A percentile compares a stretch with the other conserved stretches of the same genome.
These are phyloP conservation scores for Malassezia cuniculi DNA, from an alignment of 1,284 basidiomycete species.

Conservation along the genomic window DNA sequence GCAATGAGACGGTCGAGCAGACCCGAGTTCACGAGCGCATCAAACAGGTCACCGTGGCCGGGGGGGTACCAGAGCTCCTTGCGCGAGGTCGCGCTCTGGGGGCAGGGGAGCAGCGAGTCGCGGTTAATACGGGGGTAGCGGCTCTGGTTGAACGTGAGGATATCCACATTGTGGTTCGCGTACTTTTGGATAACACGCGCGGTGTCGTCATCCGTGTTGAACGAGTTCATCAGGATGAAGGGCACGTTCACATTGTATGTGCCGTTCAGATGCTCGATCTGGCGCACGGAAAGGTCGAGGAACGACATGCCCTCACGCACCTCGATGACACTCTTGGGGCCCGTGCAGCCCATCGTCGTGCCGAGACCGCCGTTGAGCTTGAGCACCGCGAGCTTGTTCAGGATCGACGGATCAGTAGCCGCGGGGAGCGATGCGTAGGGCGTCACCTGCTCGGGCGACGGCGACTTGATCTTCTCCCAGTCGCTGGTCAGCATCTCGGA, in stretches of 20 bases:
- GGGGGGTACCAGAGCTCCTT: constrained; percentile 90
- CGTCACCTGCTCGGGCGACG: constrained; percentile 80
- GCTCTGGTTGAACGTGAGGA: constrained; percentile 78
- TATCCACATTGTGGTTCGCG: constrained; percentile 56
- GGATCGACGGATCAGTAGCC: constrained; percentile 36
- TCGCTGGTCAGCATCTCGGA: constrained; percentile 52
- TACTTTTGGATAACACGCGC: constrained; percentile 90
- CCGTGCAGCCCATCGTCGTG: constrained; percentile 80
- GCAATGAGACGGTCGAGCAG: constrained; percentile 86
- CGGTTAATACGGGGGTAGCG: constrained; percentile 94
- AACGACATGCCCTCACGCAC: constrained; percentile 86
- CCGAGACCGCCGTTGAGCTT: constrained; percentile 99
- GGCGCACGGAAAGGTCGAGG: constrained; percentile 88
- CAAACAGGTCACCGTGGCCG: constrained; percentile 95
- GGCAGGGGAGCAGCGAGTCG: constrained; percentile 81
- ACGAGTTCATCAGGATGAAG: constrained; percentile 98
- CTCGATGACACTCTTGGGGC: constrained; percentile 50
- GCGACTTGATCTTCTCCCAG: constrained; percentile 95
- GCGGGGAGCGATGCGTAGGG: constrained; percentile 61
- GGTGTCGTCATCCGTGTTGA: constrained; percentile 67
- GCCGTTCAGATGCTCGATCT: constrained; percentile 71
- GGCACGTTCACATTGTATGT: constrained; percentile 66
- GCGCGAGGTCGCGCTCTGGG: constrained; percentile 71
- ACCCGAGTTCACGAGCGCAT: constrained; percentile 83
- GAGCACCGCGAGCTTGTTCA: constrained; percentile 69